These are phyloP conservation scores for Melastoma candidum DNA, from an alignment of 441 rosid genomes.

Conservation along the genomic window DNA sequence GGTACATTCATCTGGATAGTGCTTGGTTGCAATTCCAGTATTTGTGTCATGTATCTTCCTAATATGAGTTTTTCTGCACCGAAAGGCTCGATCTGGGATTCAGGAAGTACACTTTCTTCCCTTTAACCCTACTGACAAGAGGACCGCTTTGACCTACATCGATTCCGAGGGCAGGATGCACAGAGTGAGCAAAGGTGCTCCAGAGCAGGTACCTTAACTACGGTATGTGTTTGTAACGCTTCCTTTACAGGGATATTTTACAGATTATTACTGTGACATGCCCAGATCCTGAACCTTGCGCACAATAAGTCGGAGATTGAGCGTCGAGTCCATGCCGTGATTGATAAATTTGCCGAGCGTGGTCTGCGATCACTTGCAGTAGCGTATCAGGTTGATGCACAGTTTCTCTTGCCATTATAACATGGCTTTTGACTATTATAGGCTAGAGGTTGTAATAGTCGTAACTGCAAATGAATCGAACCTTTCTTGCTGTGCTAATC, in stretches of 20 bases:
- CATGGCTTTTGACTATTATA: neutral
- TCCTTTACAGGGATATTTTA: neutral
- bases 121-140: slow-evolving; percentile 91
- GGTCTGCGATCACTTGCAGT: slow-evolving; percentile 95
- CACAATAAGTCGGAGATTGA: slow-evolving; percentile 80
- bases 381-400: slow-evolving; percentile 61
- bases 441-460: too few species aligned
- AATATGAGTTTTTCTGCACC: slow-evolving; percentile 4
- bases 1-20: slow-evolving; percentile 24
- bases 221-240: neutral
- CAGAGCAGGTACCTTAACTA: slow-evolving; percentile 63
- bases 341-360: slow-evolving; percentile 90
- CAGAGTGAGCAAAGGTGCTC: slow-evolving; percentile 98
- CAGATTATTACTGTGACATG: slow-evolving; percentile 5
- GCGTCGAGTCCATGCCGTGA: slow-evolving; percentile 79
- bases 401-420: neutral
- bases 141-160: slow-evolving; percentile 82
- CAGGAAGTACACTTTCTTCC: slow-evolving; percentile 92
- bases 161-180: slow-evolving; percentile 80
- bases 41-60: neutral
- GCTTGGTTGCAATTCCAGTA: neutral
- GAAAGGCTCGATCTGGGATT: slow-evolving; percentile 88
- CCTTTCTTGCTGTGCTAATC: neutral
- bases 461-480: too few species aligned
- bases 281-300: slow-evolving; percentile 76